phyloP scores from a whole-genome alignment of 768 basidiomycete genomes.

The Piloderma croceum region DNA sequence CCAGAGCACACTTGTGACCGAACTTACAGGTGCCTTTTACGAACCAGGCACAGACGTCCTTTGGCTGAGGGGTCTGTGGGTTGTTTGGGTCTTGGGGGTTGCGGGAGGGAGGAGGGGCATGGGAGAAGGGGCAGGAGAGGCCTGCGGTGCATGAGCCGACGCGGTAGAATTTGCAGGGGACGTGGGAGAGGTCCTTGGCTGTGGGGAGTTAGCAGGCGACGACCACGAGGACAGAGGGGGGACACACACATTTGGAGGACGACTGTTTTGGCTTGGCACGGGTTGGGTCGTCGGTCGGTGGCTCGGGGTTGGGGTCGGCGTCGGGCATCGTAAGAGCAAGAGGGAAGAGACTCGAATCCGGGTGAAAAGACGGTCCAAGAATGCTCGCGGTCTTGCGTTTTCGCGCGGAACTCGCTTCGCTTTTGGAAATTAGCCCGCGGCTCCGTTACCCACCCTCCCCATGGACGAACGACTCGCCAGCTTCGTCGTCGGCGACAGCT shows the following conservation, averaged over 20 bases:
- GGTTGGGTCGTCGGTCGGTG: too few species aligned
- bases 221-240: constrained; percentile 8
- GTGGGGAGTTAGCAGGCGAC: constrained; percentile 9
- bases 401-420: too few species aligned
- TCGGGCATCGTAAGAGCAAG: too few species aligned
- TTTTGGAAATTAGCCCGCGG: too few species aligned
- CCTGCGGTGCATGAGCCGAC: constrained; percentile 93
- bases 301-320: too few species aligned
- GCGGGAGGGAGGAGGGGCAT: constrained; percentile 97
- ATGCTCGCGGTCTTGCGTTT: too few species aligned
- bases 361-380: too few species aligned
- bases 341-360: too few species aligned
- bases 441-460: not conserved
- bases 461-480: not conserved
- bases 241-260: constrained; percentile 26
- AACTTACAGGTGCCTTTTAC: constrained; percentile 90
- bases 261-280: constrained; percentile 21
- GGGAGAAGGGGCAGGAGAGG: constrained; percentile 93
- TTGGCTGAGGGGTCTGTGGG: too few species aligned
- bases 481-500: constrained; percentile 54
- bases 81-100: constrained; percentile 61
- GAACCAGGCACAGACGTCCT: constrained; percentile 84
- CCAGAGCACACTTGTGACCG: constrained; percentile 82
- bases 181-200: constrained; percentile 91
- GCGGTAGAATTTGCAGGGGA: constrained; percentile 97